Conservation (phyloP, 2,329 filamentous ascomycete species). For the Fusarium pininemorale region DNA sequence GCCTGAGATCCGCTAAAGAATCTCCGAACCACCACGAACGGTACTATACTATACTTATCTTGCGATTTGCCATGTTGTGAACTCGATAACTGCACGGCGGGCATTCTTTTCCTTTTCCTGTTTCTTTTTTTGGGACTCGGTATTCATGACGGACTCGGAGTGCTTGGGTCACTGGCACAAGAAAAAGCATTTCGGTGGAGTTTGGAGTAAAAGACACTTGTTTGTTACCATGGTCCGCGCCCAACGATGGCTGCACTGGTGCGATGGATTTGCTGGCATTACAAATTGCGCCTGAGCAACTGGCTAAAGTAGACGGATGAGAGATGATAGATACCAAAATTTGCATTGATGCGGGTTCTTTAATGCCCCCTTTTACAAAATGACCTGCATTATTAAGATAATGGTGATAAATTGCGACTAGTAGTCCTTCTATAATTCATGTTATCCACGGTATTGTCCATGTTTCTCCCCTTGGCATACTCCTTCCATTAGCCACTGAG, state of each 20-base stretch:
- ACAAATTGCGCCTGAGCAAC: background rate
- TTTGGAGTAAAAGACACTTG: constrained; percentile 17
- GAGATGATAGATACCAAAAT: constrained; percentile 22
- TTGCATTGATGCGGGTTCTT: background rate
- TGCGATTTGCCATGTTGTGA: background rate
- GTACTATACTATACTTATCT: background rate
- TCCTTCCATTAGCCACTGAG: constrained; percentile 2
- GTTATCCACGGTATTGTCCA: background rate
- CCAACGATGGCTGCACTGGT: background rate
- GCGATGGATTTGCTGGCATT: background rate
- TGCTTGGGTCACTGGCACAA: background rate
- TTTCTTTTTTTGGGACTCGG: background rate
- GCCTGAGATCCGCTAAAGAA: constrained; percentile 51
- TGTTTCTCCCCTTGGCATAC: background rate
- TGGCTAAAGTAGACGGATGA: constrained; percentile 23
- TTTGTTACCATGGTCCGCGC: constrained; percentile 17
- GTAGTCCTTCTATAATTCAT: background rate
- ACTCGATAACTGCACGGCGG: background rate
- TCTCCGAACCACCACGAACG: background rate
- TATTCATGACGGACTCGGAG: background rate
- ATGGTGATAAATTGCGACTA: constrained; percentile 2
- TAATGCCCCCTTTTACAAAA: background rate
- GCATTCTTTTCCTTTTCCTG: background rate
- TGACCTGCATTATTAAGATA: background rate
- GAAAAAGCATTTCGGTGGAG: background rate